Evolutionary conservation across 495 filamentous ascomycete species (phyloP).

Genomic region (Paragyromitra xinjiangensis): DNA sequence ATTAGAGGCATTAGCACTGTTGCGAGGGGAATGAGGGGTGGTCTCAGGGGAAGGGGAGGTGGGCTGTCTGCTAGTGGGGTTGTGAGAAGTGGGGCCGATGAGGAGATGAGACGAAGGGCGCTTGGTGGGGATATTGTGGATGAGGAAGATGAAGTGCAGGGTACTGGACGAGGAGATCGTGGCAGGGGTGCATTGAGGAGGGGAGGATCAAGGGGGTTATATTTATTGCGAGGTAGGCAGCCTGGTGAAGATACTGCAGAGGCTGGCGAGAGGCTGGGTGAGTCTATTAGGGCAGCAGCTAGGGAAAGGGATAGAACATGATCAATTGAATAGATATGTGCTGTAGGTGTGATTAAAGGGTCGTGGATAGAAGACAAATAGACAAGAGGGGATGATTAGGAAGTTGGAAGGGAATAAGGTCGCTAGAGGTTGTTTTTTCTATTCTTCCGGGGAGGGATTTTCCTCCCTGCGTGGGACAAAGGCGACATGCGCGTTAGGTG

Average conservation of each 20-base stretch:
- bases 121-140: background rate
- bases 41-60: constrained; percentile 22
- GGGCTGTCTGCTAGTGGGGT: constrained; percentile 22
- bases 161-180: background rate
- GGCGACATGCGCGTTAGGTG: background rate
- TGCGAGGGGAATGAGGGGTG: constrained; percentile 36
- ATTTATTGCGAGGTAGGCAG: background rate
- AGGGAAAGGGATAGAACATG: constrained; percentile 13
- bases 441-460: background rate
- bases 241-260: constrained; percentile 16
- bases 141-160: background rate
- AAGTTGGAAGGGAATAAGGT: constrained; percentile 1
- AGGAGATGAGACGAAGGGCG: constrained; percentile 17
- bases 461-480: background rate
- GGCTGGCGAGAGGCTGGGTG: constrained; percentile 30
- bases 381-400: constrained; percentile 15
- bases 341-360: constrained; percentile 4
- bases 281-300: constrained; percentile 20
- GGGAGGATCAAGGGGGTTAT: background rate
- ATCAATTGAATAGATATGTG: constrained; percentile 2
- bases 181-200: background rate
- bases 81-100: constrained; percentile 36
- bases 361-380: background rate
- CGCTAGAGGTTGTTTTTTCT: background rate
- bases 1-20: constrained; percentile 34